phyloP scores from a whole-genome alignment of 2,329 filamentous ascomycete species.

The Eutypa lata region DNA sequence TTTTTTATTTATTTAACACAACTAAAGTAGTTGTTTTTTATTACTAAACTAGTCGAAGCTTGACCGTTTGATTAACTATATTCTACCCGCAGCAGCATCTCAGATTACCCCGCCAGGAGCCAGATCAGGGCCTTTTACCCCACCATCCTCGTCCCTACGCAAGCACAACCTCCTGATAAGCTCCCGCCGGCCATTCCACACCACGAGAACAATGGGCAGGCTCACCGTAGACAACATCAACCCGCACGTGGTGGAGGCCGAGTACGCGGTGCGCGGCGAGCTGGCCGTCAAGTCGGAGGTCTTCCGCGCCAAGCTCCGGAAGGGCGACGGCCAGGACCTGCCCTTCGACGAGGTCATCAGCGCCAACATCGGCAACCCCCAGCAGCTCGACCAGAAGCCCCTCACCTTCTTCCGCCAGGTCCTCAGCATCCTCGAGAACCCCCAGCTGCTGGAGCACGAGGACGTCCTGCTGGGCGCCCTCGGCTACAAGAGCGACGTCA shows the following conservation, averaged over 20 bases:
- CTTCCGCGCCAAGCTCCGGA: constrained; percentile 72
- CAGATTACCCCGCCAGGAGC: constrained; percentile 2
- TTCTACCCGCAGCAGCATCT: neutral
- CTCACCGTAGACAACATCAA: constrained; percentile 89
- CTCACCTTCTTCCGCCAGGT: constrained; percentile 99
- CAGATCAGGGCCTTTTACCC: constrained; percentile 17
- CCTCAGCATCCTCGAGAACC: constrained; percentile 88
- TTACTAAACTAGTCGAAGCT: neutral
- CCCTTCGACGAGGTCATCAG: constrained; percentile 91
- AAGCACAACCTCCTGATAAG: constrained; percentile 1
- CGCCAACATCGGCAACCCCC: constrained; percentile 98
- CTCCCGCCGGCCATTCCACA: constrained; percentile 15
- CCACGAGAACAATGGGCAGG: constrained; percentile 30
- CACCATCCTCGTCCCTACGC: constrained; percentile 14
- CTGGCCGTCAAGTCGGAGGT: constrained; percentile 90
- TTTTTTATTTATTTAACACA: too few species aligned
- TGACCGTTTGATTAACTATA: neutral
- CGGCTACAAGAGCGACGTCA: constrained; percentile 86
- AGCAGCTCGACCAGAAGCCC: constrained; percentile 98
- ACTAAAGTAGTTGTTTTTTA: too few species aligned
- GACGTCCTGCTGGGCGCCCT: constrained; percentile 71
- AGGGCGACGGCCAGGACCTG: constrained; percentile 56
- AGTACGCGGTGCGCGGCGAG: constrained; percentile 96
- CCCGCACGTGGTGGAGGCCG: constrained; percentile 77
- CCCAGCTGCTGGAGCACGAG: constrained; percentile 75